Evolutionary conservation across 306 rosid species (phyloP), one percentile per base, ranked within the genome.

Genomic region (Casuarina cunninghamiana): DNA sequence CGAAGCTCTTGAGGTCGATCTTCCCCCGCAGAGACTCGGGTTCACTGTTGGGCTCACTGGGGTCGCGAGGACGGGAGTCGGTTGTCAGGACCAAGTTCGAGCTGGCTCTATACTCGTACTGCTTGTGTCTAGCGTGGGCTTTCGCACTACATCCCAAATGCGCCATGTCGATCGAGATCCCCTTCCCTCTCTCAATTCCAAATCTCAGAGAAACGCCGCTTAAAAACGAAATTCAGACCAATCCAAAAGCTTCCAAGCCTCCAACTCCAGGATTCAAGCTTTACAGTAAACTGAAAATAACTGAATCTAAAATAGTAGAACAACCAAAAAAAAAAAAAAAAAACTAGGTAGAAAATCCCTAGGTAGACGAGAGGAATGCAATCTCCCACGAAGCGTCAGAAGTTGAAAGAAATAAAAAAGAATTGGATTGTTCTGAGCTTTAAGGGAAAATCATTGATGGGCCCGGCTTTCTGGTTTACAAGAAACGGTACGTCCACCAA

Each of bases 61-160:
- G 89, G 88, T 92, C 97, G 5, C 97, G 90, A 0, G 98, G 93
- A 1, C 97, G 89, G 26, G 94, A 87, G 77, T 89, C 99, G 11
- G 96, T 88, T 3, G 97, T 91, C 21, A 95, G 88, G 13, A 95
- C 98, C 5, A 95, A 71, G 49, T 97, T 92, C 0, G 98, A 94
- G 84, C 92, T 94, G 11, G 95, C 92, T 51, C 93, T 62, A 76
- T 87, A n/a, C 98, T 85, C 7, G 98, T 97, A 26, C 32, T 26
- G 32, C 32, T 26, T 26, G 32, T 26, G 32, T 26, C 32, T 26
- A 26, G 1, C 32, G 89, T 94, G 97, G 3, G 97, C 98, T 66
- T 94, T 97, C 2, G 97, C 97, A 49, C 98, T 97, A 26, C 98
- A 97, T 3, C 97, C 98, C 46, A 95, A 78, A 70, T 91, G 88